phyloP scores from a whole-genome alignment of 176 grass and related monocot species.

The Metroxylon sagu region DNA sequence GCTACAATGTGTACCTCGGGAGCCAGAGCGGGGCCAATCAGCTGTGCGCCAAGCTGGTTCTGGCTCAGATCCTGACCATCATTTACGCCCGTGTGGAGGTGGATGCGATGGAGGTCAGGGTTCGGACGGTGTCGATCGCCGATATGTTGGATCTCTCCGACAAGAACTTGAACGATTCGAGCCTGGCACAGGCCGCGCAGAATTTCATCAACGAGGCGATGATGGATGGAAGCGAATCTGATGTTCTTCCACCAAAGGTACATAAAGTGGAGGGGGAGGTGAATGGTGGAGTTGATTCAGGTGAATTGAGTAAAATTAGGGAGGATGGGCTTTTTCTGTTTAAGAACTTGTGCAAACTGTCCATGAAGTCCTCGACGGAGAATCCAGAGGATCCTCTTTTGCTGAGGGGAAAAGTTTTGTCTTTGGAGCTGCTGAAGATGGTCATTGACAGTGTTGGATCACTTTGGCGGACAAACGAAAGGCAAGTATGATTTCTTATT shows the following conservation, averaged over 20 bases:
- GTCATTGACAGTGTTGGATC: conserved; percentile 64
- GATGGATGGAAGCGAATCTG: conserved; percentile 66
- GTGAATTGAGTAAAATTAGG: conserved; percentile 51
- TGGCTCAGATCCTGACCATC: conserved; percentile 76
- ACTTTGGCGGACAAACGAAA: conserved; percentile 72
- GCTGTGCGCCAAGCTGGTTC: conserved; percentile 84
- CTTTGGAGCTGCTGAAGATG: conserved; percentile 82
- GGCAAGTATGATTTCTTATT: conserved; percentile 22
- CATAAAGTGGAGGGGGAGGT: neutral
- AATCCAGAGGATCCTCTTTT: conserved; percentile 69
- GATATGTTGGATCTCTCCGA: conserved; percentile 98
- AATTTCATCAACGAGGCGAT: conserved; percentile 86
- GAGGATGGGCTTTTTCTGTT: conserved; percentile 78
- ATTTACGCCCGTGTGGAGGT: conserved; percentile 59
- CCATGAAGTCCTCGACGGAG: conserved; percentile 80
- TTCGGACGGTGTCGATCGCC: conserved; percentile 57
- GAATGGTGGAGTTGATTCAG: conserved; percentile 20
- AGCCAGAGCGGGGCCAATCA: conserved; percentile 70
- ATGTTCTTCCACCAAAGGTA: conserved; percentile 12
- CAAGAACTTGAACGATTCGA: conserved; percentile 89
- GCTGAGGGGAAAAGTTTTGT: conserved; percentile 78
- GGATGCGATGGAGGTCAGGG: conserved; percentile 40
- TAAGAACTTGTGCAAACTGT: conserved; percentile 88
- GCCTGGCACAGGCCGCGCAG: conserved; percentile 65
- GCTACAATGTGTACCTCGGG: conserved; percentile 88